A percentile compares a stretch with the other conserved stretches of the same genome.
These are phyloP conservation scores for Boletus subluridellus DNA, from an alignment of 1,284 basidiomycete species.

Conservation along the genomic window DNA sequence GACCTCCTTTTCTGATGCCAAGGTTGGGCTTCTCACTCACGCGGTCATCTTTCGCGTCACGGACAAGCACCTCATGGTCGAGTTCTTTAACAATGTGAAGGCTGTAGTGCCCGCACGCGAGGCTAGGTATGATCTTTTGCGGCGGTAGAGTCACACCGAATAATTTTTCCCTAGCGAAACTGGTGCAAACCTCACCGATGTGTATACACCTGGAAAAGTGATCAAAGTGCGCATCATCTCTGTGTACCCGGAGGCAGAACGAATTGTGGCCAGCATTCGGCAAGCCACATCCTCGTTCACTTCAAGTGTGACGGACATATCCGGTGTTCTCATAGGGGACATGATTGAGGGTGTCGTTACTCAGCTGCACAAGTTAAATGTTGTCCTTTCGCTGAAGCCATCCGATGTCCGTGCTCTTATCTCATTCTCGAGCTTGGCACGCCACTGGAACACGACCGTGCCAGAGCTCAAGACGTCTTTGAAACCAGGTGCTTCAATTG, in stretches of 20 bases:
- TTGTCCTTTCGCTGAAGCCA: slow-evolving; percentile 69
- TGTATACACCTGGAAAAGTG: slow-evolving; percentile 79
- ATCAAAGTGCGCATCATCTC: slow-evolving; percentile 83
- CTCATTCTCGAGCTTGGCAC: slow-evolving; percentile 86
- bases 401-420: slow-evolving; percentile 76
- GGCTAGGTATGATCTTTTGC: slow-evolving; percentile 58
- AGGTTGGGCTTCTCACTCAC: slow-evolving; percentile 72
- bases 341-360: slow-evolving; percentile 66
- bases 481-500: slow-evolving; percentile 69
- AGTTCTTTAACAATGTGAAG: slow-evolving; percentile 88
- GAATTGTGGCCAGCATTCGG: slow-evolving; percentile 83
- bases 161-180: slow-evolving; percentile 26
- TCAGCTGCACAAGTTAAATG: slow-evolving; percentile 84
- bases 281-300: slow-evolving; percentile 66
- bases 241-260: slow-evolving; percentile 60
- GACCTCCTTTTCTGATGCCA: slow-evolving; percentile 63
- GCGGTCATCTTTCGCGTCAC: slow-evolving; percentile 81
- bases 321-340: slow-evolving; percentile 72
- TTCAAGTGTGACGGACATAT: slow-evolving; percentile 57
- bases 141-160: neutral
- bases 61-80: slow-evolving; percentile 78
- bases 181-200: slow-evolving; percentile 55
- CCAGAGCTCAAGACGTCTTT: slow-evolving; percentile 69
- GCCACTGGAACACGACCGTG: slow-evolving; percentile 64
- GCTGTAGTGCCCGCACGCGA: slow-evolving; percentile 82